Evolutionary conservation across 306 rosid species (phyloP).

Genomic region (Glycine soja): DNA sequence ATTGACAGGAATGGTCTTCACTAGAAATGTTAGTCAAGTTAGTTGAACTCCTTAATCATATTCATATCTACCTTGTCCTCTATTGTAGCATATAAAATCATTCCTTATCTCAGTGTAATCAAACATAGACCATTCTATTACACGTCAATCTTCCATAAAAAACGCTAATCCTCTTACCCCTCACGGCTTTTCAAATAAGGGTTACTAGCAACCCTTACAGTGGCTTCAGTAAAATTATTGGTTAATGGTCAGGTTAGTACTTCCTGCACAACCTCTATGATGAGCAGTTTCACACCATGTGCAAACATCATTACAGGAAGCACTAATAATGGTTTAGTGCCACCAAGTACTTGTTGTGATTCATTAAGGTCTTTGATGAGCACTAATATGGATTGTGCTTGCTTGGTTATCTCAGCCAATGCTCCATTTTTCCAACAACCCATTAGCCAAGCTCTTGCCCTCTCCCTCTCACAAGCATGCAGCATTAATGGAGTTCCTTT

Average conservation of each 20-base stretch:
- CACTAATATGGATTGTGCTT: constrained; percentile 64
- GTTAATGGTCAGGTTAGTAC: constrained; percentile 54
- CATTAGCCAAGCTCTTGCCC: constrained; percentile 58
- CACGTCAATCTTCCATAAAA: background rate
- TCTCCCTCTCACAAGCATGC: constrained; percentile 68
- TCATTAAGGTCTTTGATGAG: constrained; percentile 57
- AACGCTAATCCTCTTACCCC: background rate
- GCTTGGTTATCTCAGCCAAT: constrained; percentile 66
- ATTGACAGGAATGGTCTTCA: constrained; percentile 23
- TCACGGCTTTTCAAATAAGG: constrained; percentile 52
- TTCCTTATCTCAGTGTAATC: constrained; percentile 10
- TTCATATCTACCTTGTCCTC: constrained; percentile 43
- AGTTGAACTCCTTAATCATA: constrained; percentile 65
- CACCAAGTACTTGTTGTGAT: constrained; percentile 63
- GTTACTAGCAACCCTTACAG: constrained; percentile 31
- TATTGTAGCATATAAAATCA: constrained; percentile 44
- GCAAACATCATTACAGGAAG: constrained; percentile 80
- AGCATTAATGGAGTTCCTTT: constrained; percentile 46
- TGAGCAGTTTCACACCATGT: constrained; percentile 80
- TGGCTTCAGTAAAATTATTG: constrained; percentile 37
- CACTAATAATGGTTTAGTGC: constrained; percentile 57
- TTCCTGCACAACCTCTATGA: constrained; percentile 72
- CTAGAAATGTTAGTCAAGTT: constrained; percentile 51
- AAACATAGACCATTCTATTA: background rate
- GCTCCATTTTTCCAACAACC: constrained; percentile 66